A percentile compares a stretch with the other conserved stretches of the same genome.
These are phyloP conservation scores for Trypanosomatidae sp. DNA, from an alignment of 208 protist species.

Conservation along the genomic window DNA sequence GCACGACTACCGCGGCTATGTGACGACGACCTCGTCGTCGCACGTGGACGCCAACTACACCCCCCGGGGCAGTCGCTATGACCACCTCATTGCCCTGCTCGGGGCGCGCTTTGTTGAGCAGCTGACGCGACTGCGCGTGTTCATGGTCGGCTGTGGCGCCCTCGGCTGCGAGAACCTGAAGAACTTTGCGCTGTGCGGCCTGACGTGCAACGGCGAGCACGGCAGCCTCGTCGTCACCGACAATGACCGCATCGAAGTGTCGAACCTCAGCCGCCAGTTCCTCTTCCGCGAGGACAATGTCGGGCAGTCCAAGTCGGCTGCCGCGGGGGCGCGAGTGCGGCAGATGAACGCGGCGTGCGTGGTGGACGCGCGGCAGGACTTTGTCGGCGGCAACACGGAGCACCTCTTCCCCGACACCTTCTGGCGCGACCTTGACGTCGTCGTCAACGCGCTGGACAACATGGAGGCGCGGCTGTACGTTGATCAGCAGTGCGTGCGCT, in stretches of 20 bases:
- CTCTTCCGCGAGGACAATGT: conserved; percentile 97
- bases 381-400: conserved; percentile 94
- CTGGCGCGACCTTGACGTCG: conserved; percentile 89
- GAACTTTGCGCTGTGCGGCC: conserved; percentile 98
- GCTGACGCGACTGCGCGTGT: conserved; percentile 56
- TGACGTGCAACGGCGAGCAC: conserved; percentile 65
- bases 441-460: conserved; percentile 99
- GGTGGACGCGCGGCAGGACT: conserved; percentile 70
- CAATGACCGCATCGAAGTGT: conserved; percentile 99
- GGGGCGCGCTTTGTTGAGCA: conserved; percentile 57
- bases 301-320: conserved; percentile 91
- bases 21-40: background rate
- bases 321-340: conserved; percentile 84
- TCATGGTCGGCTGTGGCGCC: conserved; percentile 97
- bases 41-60: conserved; percentile 18
- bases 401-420: conserved; percentile 94
- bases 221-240: conserved; percentile 95
- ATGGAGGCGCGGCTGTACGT: conserved; percentile 94
- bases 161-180: conserved; percentile 99
- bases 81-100: conserved; percentile 64
- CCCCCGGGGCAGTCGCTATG: conserved; percentile 41
- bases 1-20: conserved; percentile 17
- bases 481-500: conserved; percentile 92
- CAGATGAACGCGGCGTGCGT: conserved; percentile 93
- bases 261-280: conserved; percentile 99